These are phyloP conservation scores for Obelidium mucronatum DNA, from an alignment of 192 early-diverging fungal genomes.

Conservation along the genomic window DNA sequence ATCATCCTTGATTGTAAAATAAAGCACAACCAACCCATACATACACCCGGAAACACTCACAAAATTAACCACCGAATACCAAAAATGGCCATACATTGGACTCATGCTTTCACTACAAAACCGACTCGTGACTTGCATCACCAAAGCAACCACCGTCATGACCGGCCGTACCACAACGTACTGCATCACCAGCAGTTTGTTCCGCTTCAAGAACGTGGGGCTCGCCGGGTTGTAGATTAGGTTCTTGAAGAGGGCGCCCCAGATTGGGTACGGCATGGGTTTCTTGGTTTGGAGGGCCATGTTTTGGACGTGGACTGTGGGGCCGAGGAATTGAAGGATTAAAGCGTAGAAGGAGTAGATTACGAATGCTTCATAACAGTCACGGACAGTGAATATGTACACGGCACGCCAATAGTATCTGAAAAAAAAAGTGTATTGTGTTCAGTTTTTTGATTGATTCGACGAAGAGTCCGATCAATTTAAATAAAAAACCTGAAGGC, in stretches of 20 bases:
- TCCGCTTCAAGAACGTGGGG: slow-evolving; percentile 59
- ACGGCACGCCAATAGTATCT: slow-evolving; percentile 68
- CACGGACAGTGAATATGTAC: slow-evolving; percentile 73
- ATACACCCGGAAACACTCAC: slow-evolving; percentile 69
- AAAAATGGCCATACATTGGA: slow-evolving; percentile 70
- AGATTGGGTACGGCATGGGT: slow-evolving; percentile 47
- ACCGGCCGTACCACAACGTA: slow-evolving; percentile 71
- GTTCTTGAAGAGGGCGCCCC: slow-evolving; percentile 60
- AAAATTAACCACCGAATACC: slow-evolving; percentile 68
- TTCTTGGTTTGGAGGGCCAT: slow-evolving; percentile 47
- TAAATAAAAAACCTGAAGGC: slow-evolving; percentile 65
- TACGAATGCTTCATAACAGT: slow-evolving; percentile 79
- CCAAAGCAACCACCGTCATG: slow-evolving; percentile 65
- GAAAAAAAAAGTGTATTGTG: neutral
- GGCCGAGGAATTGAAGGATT: slow-evolving; percentile 72
- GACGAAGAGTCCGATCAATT: too few relatives aligned
- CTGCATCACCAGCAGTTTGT: slow-evolving; percentile 73
- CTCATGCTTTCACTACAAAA: slow-evolving; percentile 70
- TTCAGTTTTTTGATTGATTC: too few relatives aligned
- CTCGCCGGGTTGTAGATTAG: slow-evolving; percentile 60
- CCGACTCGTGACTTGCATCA: slow-evolving; percentile 59
- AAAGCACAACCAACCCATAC: slow-evolving; percentile 70
- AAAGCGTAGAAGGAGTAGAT: slow-evolving; percentile 79
- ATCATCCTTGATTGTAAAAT: slow-evolving; percentile 63
- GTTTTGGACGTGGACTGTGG: slow-evolving; percentile 44